Evolutionary conservation across 768 basidiomycete genomes (phyloP).

Genomic region (Amanita pseudoporphyria): DNA sequence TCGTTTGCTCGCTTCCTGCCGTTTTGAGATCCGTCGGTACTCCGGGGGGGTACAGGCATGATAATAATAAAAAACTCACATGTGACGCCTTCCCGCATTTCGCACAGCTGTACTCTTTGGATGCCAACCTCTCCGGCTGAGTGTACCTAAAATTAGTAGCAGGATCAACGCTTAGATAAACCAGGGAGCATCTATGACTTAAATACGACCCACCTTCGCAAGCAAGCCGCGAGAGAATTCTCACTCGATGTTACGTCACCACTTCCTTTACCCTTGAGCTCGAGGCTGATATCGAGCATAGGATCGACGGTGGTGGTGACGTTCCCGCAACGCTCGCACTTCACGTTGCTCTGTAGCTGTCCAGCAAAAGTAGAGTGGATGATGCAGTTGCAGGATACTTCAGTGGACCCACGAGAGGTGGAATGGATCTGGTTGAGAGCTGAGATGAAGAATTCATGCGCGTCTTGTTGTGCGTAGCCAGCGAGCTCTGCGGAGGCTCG

Average conservation of each 20-base stretch:
- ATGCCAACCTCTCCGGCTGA: constrained; percentile 71
- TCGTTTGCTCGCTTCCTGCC: constrained; percentile 72
- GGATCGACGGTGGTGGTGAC: constrained; percentile 77
- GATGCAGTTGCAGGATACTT: constrained; percentile 80
- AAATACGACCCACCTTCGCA: constrained; percentile 46
- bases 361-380: constrained; percentile 89
- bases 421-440: constrained; percentile 82
- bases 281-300: constrained; percentile 85
- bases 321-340: constrained; percentile 77
- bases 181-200: not conserved
- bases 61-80: constrained; percentile 27
- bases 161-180: constrained; percentile 5
- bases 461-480: constrained; percentile 92
- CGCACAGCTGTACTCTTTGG: constrained; percentile 76
- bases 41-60: not conserved
- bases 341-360: constrained; percentile 79
- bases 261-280: constrained; percentile 38
- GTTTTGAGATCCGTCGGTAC: constrained; percentile 2
- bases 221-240: constrained; percentile 64
- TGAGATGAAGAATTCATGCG: constrained; percentile 81
- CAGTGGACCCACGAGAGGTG: constrained; percentile 64
- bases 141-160: constrained; percentile 58
- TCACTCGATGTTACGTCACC: constrained; percentile 31
- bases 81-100: constrained; percentile 69
- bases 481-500: constrained; percentile 69